Evolutionary conservation across 2,329 filamentous ascomycete genomes (phyloP), one percentile per base, ranked within the genome.

Genomic region (Ceratocystis alfenasii): DNA sequence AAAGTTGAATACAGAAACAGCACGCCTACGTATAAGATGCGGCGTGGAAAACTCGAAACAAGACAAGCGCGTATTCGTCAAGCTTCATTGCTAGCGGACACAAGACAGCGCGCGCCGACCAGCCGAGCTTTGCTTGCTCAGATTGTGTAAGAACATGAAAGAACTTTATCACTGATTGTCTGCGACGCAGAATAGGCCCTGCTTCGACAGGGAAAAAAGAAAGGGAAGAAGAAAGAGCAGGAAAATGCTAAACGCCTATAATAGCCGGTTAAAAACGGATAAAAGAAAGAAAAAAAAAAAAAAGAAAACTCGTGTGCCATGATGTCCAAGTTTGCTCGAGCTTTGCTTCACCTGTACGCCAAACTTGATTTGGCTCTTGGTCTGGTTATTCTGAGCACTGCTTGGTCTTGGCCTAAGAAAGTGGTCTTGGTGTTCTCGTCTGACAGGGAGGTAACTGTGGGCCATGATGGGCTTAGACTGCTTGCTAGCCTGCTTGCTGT

Each of bases 351-450:
- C 53, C 25, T 57, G 25, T 28, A 57, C 53, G 53, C 53, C 53
- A 57, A 57, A 57, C 53, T 30, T 57, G 53, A 57, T 57, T 57
- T 57, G 53, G 22, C 53, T 57, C 53, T 57, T 57, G 53, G 53
- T 17, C 25, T 30, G 10, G 53, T 57, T 57, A 57, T 57, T 57
- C 53, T 57, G 25, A 15, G 53, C 22, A 22, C 15, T 30, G 22
- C 53, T 57, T 17, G 53, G 53, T 22, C 17, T 30, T 57, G 53
- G 53, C 22, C 50, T 15, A 17, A 25, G n/a, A 22, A 22, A 50
- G n/a, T 2, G n/a, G 46, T 50, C 46, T 50, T 50, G 46, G n/a
- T 8, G 46, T 4, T 50, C 22, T 50, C 7, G 46, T 50, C 46
- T 50, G 46, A 50, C 46, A 50, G n/a, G 46, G 46, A 50, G 46